Percentiles rank a stretch among this genome's conserved stretches.
Evolutionary conservation across 176 grass and related monocot species (phyloP).

Genomic region (Neostapfia colusana): DNA sequence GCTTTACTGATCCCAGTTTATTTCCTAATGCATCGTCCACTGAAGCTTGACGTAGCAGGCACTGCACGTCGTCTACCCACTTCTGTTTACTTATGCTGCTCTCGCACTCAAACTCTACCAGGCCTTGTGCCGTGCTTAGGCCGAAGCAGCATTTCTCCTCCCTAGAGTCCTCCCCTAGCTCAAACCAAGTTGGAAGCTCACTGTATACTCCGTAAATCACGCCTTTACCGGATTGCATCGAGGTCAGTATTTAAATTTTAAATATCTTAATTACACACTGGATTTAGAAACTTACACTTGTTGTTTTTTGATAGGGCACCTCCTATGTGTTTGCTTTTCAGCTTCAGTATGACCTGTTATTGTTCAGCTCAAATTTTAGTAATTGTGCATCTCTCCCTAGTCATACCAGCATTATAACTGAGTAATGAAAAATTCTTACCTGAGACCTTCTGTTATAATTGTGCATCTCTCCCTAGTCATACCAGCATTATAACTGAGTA

Average conservation of each 20-base stretch:
- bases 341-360: conserved; percentile 80
- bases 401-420: not conserved
- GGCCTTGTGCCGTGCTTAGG: conserved; percentile 77
- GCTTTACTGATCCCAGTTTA: conserved; percentile 49
- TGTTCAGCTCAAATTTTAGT: conserved; percentile 12
- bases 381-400: not conserved
- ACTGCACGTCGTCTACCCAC: conserved; percentile 89
- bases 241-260: not conserved
- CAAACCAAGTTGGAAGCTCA: conserved; percentile 76
- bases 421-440: conserved; percentile 38
- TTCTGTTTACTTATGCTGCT: conserved; percentile 59
- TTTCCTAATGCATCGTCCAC: conserved; percentile 43
- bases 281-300: conserved; percentile 60
- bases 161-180: conserved; percentile 41
- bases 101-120: conserved; percentile 81
- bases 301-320: conserved; percentile 89
- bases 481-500: not conserved
- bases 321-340: conserved; percentile 94
- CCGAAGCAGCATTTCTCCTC: conserved; percentile 67
- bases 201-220: conserved; percentile 81
- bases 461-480: not conserved
- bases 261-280: not conserved
- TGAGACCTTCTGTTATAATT: conserved; percentile 85
- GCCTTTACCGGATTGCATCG: conserved; percentile 42
- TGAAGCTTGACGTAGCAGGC: conserved; percentile 70